A percentile compares a stretch with the other conserved stretches of the same genome.
Conservation (phyloP, 768 basidiomycete genomes). For the Trichaptum fuscoviolaceum region DNA sequence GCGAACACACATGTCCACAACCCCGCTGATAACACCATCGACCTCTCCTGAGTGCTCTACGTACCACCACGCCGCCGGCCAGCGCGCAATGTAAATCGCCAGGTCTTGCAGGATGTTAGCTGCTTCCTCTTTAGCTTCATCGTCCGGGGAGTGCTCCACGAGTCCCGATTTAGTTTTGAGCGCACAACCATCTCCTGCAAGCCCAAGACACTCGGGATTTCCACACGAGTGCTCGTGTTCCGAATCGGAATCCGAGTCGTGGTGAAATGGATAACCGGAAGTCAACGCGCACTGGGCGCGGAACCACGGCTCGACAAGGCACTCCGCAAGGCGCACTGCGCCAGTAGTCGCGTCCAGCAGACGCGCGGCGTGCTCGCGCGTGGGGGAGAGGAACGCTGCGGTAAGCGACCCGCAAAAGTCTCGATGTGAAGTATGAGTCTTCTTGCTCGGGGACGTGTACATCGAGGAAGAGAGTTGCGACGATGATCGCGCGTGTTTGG, state of each 20-base stretch:
- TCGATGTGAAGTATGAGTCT: slow-evolving; percentile 44
- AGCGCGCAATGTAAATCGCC: slow-evolving; percentile 49
- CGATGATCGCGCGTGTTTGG: not conserved
- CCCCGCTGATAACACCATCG: not conserved
- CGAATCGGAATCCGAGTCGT: not conserved
- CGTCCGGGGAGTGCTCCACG: slow-evolving; percentile 8
- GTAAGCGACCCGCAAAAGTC: slow-evolving; percentile 70
- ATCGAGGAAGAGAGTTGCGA: slow-evolving; percentile 25
- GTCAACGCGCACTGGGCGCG: slow-evolving; percentile 41
- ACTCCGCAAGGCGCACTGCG: slow-evolving; percentile 61
- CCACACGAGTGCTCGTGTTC: not conserved
- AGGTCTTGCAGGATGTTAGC: slow-evolving; percentile 24
- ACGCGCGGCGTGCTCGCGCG: slow-evolving; percentile 40
- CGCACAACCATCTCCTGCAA: slow-evolving; percentile 31
- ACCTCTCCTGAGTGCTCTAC: not conserved
- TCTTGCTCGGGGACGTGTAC: slow-evolving; percentile 40
- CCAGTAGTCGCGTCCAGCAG: slow-evolving; percentile 63
- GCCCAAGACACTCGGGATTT: not conserved
- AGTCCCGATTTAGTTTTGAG: slow-evolving; percentile 29
- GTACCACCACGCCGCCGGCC: slow-evolving; percentile 64
- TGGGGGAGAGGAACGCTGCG: slow-evolving; percentile 50
- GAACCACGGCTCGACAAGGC: slow-evolving; percentile 69
- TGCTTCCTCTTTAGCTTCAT: not conserved
- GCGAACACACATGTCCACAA: not conserved
- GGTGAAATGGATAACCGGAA: slow-evolving; percentile 16